Evolutionary conservation across 331 rosid genomes (phyloP).

Genomic region (Cydonia oblonga): DNA sequence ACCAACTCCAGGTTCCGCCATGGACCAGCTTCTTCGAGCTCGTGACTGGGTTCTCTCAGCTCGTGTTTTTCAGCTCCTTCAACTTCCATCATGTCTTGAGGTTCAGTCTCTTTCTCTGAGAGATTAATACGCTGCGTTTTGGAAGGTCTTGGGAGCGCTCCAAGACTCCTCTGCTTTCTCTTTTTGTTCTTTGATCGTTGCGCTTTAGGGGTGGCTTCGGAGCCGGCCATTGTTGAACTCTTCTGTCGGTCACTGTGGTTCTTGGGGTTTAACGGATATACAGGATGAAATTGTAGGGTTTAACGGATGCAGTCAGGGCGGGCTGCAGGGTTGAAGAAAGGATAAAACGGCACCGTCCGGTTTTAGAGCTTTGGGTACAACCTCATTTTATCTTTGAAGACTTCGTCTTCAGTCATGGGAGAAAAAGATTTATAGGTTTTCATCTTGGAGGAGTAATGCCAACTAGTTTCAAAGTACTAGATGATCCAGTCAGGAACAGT

Average conservation of each 20-base stretch:
- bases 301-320: neutral
- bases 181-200: constrained; percentile 21
- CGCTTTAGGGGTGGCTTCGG: constrained; percentile 16
- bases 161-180: constrained; percentile 32
- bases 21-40: constrained; percentile 17
- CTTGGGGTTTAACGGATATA: neutral
- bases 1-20: constrained; percentile 73
- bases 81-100: neutral
- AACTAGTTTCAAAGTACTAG: constrained; percentile 77
- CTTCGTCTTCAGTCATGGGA: constrained; percentile 86
- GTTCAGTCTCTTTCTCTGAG: constrained; percentile 17
- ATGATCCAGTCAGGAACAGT: constrained; percentile 65
- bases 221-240: constrained; percentile 19
- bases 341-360: neutral
- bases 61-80: constrained; percentile 1
- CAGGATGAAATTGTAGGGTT: neutral
- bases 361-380: no score
- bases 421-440: constrained; percentile 68
- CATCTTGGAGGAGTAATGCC: constrained; percentile 92
- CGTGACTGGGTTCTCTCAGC: neutral
- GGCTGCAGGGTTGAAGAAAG: neutral
- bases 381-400: constrained; percentile 30
- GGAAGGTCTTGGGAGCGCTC: constrained; percentile 13
- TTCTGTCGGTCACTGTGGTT: neutral
- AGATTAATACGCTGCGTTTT: constrained; percentile 26